phyloP scores from a whole-genome alignment of 106 monocot species.

The Allium cepa region DNA sequence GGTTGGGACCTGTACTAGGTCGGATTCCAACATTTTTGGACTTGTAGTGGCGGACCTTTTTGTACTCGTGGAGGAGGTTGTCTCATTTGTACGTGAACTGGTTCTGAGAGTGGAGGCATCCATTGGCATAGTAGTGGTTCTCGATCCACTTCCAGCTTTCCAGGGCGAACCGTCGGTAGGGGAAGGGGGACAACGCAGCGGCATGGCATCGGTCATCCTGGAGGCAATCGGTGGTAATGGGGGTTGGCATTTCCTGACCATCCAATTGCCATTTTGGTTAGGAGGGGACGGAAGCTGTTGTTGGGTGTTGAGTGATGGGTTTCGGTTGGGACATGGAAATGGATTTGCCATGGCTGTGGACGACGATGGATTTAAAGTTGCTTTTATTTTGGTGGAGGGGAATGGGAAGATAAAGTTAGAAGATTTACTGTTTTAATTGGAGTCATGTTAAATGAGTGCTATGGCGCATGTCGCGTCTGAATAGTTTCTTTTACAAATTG shows the following conservation, averaged over 20 bases:
- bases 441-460: too few species aligned
- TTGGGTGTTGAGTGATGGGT: too few species aligned
- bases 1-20: background rate
- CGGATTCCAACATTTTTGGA: background rate
- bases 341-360: background rate
- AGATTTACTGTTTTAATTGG: background rate
- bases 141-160: slow-evolving; percentile 85
- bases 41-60: slow-evolving; percentile 57
- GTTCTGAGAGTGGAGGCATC: slow-evolving; percentile 55
- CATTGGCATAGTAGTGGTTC: slow-evolving; percentile 59
- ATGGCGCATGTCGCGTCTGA: too few species aligned
- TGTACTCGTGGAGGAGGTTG: slow-evolving; percentile 59
- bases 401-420: background rate
- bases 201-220: slow-evolving; percentile 62
- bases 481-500: too few species aligned
- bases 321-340: background rate
- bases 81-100: slow-evolving; percentile 80
- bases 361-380: background rate
- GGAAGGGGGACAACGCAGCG: slow-evolving; percentile 3
- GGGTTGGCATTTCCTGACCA: slow-evolving; percentile 72
- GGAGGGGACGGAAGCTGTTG: too few species aligned
- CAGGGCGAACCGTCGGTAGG: slow-evolving; percentile 28
- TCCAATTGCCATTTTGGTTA: slow-evolving; percentile 92
- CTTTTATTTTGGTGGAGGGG: background rate
- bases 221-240: slow-evolving; percentile 78